Base-by-base conservation (phyloP, 129 eudicot genomes). In the Chrysanthemum seticuspe region DNA sequence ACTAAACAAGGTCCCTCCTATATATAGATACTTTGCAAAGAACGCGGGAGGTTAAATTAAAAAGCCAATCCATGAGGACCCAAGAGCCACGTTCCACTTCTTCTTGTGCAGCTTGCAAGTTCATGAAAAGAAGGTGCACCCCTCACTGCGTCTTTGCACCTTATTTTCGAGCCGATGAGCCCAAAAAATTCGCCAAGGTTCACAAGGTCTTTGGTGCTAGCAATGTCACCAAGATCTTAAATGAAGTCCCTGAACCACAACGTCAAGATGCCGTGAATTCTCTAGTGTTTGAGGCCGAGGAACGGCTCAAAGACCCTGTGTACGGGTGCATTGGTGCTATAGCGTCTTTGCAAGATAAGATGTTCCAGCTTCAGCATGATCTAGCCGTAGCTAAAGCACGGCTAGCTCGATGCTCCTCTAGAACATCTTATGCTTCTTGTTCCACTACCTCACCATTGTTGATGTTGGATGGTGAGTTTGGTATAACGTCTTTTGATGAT, bases 291-390 rank as follows among this genome's bases (percentile, higher is more conserved):
- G 98, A 92, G 87, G 98, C 98, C 0, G 95, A 89, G 84, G 90
- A 86, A 1, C 80, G 98, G 72, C 95, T 92, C 13, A 78, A 79
- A 50, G 98, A 92, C 87, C 98, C 98, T 0, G 92, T 92, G 21
- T 92, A 92, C n/a, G 98, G 98, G 5, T 92, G 98, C 90, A 87
- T 92, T 59, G 98, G 98, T 1, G 96, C 96, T 11, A 92, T 92
- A 48, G 91, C 98, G 0, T 82, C 96, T 14, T 76, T 92, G 11
- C 90, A 92, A 58, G 82, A 81, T 64, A 82, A 80, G 80, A 92
- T 92, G 98, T 79, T 83, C 47, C 87, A 87, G 59, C 88, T 92
- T 7, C 88, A 92, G 16, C 96, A 85, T 82, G 98, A 92, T 77
- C 86, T 92, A 13, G 84, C 95, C 14, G 79, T 87, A 23, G 96